Evolutionary conservation across 805 yeast genomes (phyloP).

Genomic region (Kodamaea laetipori): DNA sequence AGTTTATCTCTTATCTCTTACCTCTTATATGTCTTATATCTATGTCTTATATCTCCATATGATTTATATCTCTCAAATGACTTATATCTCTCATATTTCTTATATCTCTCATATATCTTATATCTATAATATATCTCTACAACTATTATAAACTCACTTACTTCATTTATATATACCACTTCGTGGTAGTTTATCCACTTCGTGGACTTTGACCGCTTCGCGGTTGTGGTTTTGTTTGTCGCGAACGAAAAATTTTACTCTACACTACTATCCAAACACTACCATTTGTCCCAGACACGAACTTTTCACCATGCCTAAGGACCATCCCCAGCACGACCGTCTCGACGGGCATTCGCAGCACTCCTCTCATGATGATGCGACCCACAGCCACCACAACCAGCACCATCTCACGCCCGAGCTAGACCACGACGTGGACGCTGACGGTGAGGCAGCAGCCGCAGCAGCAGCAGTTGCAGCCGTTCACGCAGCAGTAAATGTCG

Average conservation of each 20-base stretch:
- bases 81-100: no score
- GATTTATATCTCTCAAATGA: no score
- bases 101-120: no score
- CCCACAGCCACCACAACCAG: conserved; percentile 5
- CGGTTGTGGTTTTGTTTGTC: no score
- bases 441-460: conserved; percentile 10
- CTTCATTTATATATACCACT: no score
- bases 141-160: no score
- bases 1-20: no score
- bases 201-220: no score
- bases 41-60: no score
- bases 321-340: conserved; percentile 7
- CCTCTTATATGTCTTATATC: no score
- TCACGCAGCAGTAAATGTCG: conserved; percentile 13
- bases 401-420: conserved; percentile 2
- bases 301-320: conserved; percentile 13
- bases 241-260: conserved; percentile 11
- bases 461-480: conserved; percentile 15
- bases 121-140: no score
- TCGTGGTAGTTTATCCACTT: no score
- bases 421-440: conserved; percentile 4
- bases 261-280: conserved; percentile 11
- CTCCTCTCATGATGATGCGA: conserved; percentile 5
- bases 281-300: conserved; percentile 13
- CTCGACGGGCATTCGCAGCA: conserved; percentile 9